Evolutionary conservation across 2,329 filamentous ascomycete genomes (phyloP).

Genomic region (Fusarium torreyae): DNA sequence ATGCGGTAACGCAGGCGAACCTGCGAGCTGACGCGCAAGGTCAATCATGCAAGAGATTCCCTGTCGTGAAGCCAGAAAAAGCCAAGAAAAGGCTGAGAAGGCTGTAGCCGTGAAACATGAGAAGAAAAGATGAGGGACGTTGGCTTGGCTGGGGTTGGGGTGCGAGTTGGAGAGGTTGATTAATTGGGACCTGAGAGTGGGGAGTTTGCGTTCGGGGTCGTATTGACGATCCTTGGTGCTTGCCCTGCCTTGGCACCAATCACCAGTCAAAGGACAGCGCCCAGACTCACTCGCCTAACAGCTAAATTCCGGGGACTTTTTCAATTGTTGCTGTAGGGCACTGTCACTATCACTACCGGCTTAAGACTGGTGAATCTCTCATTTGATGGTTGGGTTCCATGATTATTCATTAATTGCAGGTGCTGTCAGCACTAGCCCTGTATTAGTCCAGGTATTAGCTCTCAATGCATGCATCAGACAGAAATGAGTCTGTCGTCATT

Average conservation of each 20-base stretch:
- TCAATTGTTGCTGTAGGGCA: constrained; percentile 14
- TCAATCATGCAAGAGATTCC: constrained; percentile 24
- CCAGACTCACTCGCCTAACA: constrained; percentile 17
- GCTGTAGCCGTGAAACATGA: constrained; percentile 40
- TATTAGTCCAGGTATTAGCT: constrained; percentile 20
- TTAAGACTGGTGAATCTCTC: not conserved
- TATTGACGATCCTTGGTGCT: constrained; percentile 36
- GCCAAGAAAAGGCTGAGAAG: constrained; percentile 41
- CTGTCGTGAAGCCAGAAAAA: constrained; percentile 25
- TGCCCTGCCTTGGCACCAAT: constrained; percentile 33
- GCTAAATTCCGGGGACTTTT: constrained; percentile 19
- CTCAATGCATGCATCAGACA: not conserved
- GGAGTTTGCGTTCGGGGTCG: constrained; percentile 7
- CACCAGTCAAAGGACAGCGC: constrained; percentile 28
- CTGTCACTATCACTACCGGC: not conserved
- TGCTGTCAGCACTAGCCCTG: constrained; percentile 40
- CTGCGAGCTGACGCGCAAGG: constrained; percentile 8
- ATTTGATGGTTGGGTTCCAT: constrained; percentile 18
- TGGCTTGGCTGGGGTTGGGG: constrained; percentile 5
- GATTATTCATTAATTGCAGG: constrained; percentile 26
- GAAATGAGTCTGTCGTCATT: constrained; percentile 36
- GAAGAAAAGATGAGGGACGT: constrained; percentile 27
- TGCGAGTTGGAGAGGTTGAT: constrained; percentile 9
- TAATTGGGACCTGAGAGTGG: constrained; percentile 16
- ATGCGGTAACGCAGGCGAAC: constrained; percentile 18